Evolutionary conservation across 2,329 filamentous ascomycete species (phyloP), one percentile per base, ranked within the genome.

Genomic region (Emmonsia crescens): DNA sequence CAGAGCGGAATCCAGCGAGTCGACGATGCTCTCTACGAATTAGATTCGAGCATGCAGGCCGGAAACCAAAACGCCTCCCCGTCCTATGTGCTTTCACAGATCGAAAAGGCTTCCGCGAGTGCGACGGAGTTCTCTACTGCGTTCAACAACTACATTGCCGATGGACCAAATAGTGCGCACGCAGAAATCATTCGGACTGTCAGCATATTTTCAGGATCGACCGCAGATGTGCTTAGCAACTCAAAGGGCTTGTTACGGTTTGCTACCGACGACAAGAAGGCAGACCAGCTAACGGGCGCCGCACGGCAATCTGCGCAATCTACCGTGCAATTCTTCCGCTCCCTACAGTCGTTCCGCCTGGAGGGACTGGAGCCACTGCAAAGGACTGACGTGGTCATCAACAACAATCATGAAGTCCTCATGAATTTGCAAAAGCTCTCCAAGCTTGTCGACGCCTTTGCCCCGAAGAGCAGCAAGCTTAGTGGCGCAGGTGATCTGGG

Each of bases 81-180:
- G 16, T 85, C 93, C 1, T 97, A 95, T 72, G 92, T 99, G 14
- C 81, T 99, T 58, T 97, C 93, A 1, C 93, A 97, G 74, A 92
- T 97, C 62, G 94, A 99, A 73, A 99, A 97, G 79, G 92, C 94
- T 0, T 94, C 92, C 8, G 86, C 91, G 10, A 96, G 87, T 66
- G 91, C 94, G 14, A 97, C 95, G 75, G 94, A 99, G 73, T 99
- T 99, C 75, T 94, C 93, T 1, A 97, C 93, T 0, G 88, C 94
- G 0, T 99, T 97, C 82, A 99, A 96, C 79, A 96, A 96, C 76
- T 97, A 95, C 75, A 95, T 99, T 69, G 94, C 93, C 8, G 94
- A 99, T 72, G 94, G 94, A 0, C 92, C 93, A 5, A 96, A 92
- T 74, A 91, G 89, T 72, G 87, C 86, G 10, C 91, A 96, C 70